Conservation (phyloP, 2,329 filamentous ascomycete genomes). For the Pseudogymnoascus sp. region DNA sequence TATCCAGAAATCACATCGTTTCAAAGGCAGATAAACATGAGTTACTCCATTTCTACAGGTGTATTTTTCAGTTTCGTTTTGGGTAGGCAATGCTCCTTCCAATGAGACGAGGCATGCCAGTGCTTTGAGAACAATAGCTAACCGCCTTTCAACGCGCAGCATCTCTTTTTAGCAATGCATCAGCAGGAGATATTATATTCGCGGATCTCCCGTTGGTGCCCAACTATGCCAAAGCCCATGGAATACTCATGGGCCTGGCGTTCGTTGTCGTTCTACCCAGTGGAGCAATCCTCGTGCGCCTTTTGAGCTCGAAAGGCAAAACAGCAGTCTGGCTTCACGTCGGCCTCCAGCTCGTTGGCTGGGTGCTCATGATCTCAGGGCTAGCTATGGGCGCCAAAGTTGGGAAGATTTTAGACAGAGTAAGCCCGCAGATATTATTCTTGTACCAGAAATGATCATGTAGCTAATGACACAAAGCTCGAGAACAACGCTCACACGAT, state of each 20-base stretch:
- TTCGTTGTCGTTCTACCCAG: slow-evolving; percentile 54
- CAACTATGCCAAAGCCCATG: slow-evolving; percentile 37
- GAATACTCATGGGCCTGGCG: slow-evolving; percentile 53
- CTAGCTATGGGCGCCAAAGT: slow-evolving; percentile 50
- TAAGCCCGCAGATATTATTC: slow-evolving; percentile 30
- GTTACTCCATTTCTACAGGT: background rate
- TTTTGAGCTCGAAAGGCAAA: slow-evolving; percentile 40
- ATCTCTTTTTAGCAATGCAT: background rate
- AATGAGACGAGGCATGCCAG: background rate
- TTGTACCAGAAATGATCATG: slow-evolving; percentile 14
- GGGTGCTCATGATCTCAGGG: slow-evolving; percentile 52
- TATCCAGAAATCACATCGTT: background rate
- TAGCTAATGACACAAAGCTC: slow-evolving; percentile 42
- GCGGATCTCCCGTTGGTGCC: background rate
- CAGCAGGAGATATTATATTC: background rate
- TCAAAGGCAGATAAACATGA: background rate
- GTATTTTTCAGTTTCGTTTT: background rate
- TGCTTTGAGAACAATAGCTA: background rate
- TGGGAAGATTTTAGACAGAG: slow-evolving; percentile 35
- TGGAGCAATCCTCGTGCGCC: slow-evolving; percentile 53
- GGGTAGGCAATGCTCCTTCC: background rate
- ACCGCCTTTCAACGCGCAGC: background rate
- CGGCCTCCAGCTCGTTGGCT: slow-evolving; percentile 46
- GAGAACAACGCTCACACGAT: slow-evolving; percentile 38
- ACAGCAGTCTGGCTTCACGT: slow-evolving; percentile 41